phyloP scores from a whole-genome alignment of 768 basidiomycete species.

The Cytidiella melzeri region DNA sequence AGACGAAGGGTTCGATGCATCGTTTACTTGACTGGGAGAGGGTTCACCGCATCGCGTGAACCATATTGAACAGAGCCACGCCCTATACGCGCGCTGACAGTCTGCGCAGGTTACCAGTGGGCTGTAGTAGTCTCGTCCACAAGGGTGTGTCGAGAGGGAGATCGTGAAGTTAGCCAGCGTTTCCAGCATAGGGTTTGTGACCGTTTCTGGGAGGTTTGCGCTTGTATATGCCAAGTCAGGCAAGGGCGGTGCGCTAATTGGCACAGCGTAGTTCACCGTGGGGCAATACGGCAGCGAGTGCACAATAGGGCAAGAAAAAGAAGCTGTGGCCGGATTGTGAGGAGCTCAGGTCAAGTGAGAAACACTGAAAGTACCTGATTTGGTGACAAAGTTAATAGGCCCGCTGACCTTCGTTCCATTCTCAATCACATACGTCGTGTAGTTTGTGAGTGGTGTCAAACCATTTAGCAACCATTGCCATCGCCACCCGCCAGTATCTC shows the following conservation, averaged over 20 bases:
- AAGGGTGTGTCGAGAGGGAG: slow-evolving; percentile 65
- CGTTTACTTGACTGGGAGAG: slow-evolving; percentile 17
- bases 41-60: slow-evolving; percentile 71
- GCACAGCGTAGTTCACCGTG: slow-evolving; percentile 58
- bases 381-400: slow-evolving; percentile 70
- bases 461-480: slow-evolving; percentile 61
- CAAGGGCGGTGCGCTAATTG: slow-evolving; percentile 47
- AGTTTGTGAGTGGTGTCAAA: slow-evolving; percentile 63
- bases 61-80: slow-evolving; percentile 71
- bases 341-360: not conserved
- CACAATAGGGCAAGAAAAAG: slow-evolving; percentile 65
- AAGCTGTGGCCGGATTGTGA: slow-evolving; percentile 31
- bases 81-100: slow-evolving; percentile 66
- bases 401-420: slow-evolving; percentile 52
- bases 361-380: slow-evolving; percentile 46
- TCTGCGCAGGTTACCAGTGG: slow-evolving; percentile 71
- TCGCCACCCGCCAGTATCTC: slow-evolving; percentile 54
- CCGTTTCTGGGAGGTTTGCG: slow-evolving; percentile 40
- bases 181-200: slow-evolving; percentile 47
- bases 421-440: slow-evolving; percentile 65
- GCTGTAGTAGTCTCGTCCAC: slow-evolving; percentile 77
- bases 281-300: slow-evolving; percentile 75
- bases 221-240: slow-evolving; percentile 40
- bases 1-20: slow-evolving; percentile 35
- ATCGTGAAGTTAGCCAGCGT: slow-evolving; percentile 71